A percentile compares a stretch with the other conserved stretches of the same genome.
phyloP scores from a whole-genome alignment of 352 stramenopile species.

The Pythium angustatum region DNA sequence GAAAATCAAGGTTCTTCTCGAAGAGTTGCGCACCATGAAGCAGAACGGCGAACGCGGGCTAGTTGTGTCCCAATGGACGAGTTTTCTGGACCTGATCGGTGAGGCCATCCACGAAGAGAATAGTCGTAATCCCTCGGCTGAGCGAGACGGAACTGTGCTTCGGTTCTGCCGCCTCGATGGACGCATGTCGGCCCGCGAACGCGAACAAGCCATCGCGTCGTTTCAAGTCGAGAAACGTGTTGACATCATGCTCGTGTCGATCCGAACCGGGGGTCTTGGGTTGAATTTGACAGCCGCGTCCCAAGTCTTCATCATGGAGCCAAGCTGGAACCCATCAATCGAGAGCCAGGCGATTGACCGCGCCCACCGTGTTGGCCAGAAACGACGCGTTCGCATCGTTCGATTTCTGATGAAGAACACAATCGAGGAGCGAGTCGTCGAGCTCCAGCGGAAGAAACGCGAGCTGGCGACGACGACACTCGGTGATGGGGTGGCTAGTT shows the following conservation, averaged over 20 bases:
- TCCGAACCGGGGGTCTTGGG: slow-evolving; percentile 87
- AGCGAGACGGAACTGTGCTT: slow-evolving; percentile 9
- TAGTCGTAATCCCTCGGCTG: slow-evolving; percentile 31
- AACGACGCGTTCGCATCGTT: slow-evolving; percentile 67
- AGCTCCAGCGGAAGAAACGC: slow-evolving; percentile 87
- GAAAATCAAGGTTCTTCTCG: slow-evolving; percentile 60
- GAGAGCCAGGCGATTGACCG: slow-evolving; percentile 90
- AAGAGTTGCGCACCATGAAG: slow-evolving; percentile 50
- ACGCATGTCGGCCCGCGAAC: slow-evolving; percentile 56
- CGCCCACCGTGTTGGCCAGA: slow-evolving; percentile 87
- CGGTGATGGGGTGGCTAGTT: slow-evolving; percentile 35
- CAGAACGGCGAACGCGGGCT: slow-evolving; percentile 56
- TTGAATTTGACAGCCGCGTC: slow-evolving; percentile 92
- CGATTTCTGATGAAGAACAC: slow-evolving; percentile 86
- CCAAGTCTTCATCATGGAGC: slow-evolving; percentile 94
- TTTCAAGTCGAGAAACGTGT: slow-evolving; percentile 61
- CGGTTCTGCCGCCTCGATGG: slow-evolving; percentile 53
- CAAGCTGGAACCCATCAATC: slow-evolving; percentile 91
- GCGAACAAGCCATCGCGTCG: slow-evolving; percentile 58
- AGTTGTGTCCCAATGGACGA: slow-evolving; percentile 90
- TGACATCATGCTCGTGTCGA: slow-evolving; percentile 85
- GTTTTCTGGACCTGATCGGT: slow-evolving; percentile 78
- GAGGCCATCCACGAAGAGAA: slow-evolving; percentile 34
- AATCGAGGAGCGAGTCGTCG: slow-evolving; percentile 90
- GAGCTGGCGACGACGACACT: slow-evolving; percentile 77